Evolutionary conservation across 1,139 yeast genomes (phyloP).

Genomic region (Yamadazyma atmosphaerica): DNA sequence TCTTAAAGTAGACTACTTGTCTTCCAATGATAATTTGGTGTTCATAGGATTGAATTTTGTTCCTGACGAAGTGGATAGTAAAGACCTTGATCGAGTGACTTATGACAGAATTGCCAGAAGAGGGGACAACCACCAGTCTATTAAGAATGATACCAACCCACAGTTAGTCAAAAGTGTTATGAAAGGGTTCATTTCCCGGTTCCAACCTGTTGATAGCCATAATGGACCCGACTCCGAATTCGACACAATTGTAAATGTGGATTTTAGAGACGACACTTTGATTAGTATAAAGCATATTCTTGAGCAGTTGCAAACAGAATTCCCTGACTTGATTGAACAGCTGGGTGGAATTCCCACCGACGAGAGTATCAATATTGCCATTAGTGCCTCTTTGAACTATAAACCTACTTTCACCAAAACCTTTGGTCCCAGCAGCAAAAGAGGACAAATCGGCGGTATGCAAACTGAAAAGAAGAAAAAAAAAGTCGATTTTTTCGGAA

Average conservation of each 20-base stretch:
- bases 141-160: constrained; percentile 51
- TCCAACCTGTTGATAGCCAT: constrained; percentile 53
- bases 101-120: constrained; percentile 58
- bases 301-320: constrained; percentile 23
- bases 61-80: constrained; percentile 18
- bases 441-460: constrained; percentile 12
- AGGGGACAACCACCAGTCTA: constrained; percentile 91
- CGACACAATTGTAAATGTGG: constrained; percentile 61
- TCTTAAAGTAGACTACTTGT: constrained; percentile 35
- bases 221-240: constrained; percentile 65
- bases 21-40: constrained; percentile 34
- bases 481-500: constrained; percentile 30
- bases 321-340: constrained; percentile 43
- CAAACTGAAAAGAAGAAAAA: constrained; percentile 10
- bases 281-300: constrained; percentile 52
- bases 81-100: constrained; percentile 53
- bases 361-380: constrained; percentile 40
- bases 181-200: constrained; percentile 71
- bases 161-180: constrained; percentile 57
- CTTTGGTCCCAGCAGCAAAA: constrained; percentile 27
- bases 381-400: constrained; percentile 49
- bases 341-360: constrained; percentile 37
- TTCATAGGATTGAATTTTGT: constrained; percentile 72
- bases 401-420: constrained; percentile 51
- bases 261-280: constrained; percentile 45